Evolutionary conservation across 139 green algal genomes (phyloP).

Genomic region (Micractinium conductrix): DNA sequence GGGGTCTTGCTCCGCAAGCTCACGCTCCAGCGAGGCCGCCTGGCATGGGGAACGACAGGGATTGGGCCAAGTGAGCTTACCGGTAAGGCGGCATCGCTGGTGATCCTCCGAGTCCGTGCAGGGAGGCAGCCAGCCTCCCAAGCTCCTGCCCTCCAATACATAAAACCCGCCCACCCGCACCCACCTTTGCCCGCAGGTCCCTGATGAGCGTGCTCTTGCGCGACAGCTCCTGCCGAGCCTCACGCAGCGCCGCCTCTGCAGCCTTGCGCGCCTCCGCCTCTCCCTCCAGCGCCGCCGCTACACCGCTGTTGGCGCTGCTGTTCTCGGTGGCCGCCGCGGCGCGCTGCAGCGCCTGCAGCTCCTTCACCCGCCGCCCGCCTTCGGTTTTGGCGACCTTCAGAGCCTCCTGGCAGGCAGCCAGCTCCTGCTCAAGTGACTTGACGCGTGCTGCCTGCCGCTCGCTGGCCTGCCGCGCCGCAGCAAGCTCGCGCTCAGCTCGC

Average conservation of each 20-base stretch:
- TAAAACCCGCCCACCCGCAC: background rate
- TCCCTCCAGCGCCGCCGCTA: constrained; percentile 33
- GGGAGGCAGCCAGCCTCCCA: background rate
- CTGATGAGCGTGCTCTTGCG: constrained; percentile 50
- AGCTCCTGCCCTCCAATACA: background rate
- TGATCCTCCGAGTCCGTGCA: background rate
- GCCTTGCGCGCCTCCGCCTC: constrained; percentile 37
- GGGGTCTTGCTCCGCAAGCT: background rate
- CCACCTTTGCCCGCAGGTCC: constrained; percentile 32
- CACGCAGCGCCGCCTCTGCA: constrained; percentile 44
- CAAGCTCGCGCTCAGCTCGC: constrained; percentile 39
- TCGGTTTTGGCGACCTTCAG: constrained; percentile 51
- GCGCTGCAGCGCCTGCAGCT: constrained; percentile 55
- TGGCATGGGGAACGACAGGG: background rate
- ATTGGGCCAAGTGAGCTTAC: background rate
- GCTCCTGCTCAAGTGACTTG: constrained; percentile 21
- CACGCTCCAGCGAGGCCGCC: constrained; percentile 36
- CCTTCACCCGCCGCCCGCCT: constrained; percentile 49
- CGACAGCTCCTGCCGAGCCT: constrained; percentile 40
- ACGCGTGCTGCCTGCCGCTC: background rate
- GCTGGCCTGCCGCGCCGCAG: constrained; percentile 4
- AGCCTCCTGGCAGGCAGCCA: constrained; percentile 39
- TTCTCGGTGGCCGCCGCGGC: background rate
- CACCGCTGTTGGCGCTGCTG: constrained; percentile 16
- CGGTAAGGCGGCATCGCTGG: background rate